phyloP scores from a whole-genome alignment of 345 rosid species.

The Lepidium aucheri region DNA sequence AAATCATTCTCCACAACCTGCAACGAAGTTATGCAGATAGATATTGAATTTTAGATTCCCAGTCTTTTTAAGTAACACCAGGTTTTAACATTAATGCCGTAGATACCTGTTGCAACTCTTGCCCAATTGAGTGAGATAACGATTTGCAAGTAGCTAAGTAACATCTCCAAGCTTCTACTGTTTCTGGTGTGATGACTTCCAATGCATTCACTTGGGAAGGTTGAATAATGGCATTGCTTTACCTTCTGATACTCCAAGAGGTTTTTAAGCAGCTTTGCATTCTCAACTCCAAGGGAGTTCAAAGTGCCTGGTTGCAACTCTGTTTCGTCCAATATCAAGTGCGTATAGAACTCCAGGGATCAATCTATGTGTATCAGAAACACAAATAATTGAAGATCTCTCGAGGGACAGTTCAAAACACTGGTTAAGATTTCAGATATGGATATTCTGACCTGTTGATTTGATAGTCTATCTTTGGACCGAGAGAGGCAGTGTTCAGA shows the following conservation, averaged over 20 bases:
- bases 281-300: constrained; percentile 69
- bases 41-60: not conserved
- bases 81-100: not conserved
- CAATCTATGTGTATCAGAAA: constrained; percentile 46
- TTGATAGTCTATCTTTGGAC: constrained; percentile 78
- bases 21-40: not conserved
- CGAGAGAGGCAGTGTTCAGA: constrained; percentile 58
- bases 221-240: constrained; percentile 28
- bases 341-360: constrained; percentile 58
- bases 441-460: constrained; percentile 47
- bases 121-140: constrained; percentile 55
- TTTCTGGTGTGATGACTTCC: constrained; percentile 38
- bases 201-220: constrained; percentile 41
- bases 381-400: not conserved
- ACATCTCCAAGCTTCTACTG: constrained; percentile 74
- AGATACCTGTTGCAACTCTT: constrained; percentile 71
- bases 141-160: constrained; percentile 72
- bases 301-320: constrained; percentile 68
- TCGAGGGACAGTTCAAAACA: not conserved
- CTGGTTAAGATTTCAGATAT: not conserved
- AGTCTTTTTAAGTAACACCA: not conserved
- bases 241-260: constrained; percentile 75
- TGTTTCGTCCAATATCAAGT: constrained; percentile 74
- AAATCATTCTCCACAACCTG: constrained; percentile 79
- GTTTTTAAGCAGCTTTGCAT: constrained; percentile 58